Percentiles rank a stretch among this genome's conserved stretches.
phyloP scores from a whole-genome alignment of 2,329 filamentous ascomycete genomes.

The Trichoderma harzianum region DNA sequence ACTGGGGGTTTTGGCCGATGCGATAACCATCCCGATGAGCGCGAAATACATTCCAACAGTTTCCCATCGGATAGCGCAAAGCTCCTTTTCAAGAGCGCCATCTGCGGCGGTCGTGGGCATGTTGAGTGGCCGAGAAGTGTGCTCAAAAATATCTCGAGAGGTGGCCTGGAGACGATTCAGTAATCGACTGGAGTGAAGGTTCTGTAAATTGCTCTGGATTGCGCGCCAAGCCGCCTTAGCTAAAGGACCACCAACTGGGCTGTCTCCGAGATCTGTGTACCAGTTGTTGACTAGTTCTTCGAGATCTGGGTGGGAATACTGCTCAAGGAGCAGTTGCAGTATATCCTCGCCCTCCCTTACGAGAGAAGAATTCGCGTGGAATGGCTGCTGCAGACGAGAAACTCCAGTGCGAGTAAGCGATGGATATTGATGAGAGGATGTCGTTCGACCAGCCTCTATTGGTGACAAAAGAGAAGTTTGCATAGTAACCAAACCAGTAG shows the following conservation, averaged over 20 bases:
- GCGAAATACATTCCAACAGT: background rate
- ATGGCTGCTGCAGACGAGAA: background rate
- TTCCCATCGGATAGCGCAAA: background rate
- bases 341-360: background rate
- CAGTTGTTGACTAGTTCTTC: background rate
- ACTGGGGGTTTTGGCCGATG: background rate
- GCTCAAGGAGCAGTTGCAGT: background rate
- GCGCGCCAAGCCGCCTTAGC: background rate
- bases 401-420: background rate
- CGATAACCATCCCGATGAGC: background rate
- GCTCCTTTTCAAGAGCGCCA: background rate
- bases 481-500: background rate
- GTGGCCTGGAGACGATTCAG: background rate
- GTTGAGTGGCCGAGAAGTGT: background rate
- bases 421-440: background rate
- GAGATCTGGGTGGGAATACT: background rate
- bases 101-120: background rate
- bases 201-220: background rate
- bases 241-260: background rate
- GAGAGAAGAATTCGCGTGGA: background rate
- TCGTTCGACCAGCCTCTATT: background rate
- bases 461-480: background rate
- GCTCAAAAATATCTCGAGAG: background rate
- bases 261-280: background rate
- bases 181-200: background rate